Evolutionary conservation across 768 basidiomycete genomes (phyloP).

Genomic region (Kwoniella dejecticola): DNA sequence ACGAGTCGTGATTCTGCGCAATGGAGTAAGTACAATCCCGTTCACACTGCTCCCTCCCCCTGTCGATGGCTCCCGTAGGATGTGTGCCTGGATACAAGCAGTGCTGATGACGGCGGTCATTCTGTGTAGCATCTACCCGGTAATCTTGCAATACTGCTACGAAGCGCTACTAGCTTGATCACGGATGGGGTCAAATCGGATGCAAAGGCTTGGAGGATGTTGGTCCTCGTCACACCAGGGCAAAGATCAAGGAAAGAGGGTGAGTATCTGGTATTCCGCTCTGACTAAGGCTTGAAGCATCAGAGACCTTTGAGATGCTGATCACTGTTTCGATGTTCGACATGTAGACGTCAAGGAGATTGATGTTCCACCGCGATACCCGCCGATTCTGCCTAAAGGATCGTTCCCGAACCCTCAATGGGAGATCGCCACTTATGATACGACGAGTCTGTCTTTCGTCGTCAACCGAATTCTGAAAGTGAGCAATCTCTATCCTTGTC

Average conservation of each 20-base stretch:
- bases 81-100: no score
- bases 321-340: no score
- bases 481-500: conserved; percentile 15
- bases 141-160: conserved; percentile 72
- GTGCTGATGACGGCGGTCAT: neutral
- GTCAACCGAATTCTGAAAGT: conserved; percentile 75
- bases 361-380: conserved; percentile 79
- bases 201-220: conserved; percentile 63
- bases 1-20: conserved; percentile 77
- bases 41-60: no score
- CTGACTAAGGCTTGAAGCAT: neutral
- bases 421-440: conserved; percentile 66
- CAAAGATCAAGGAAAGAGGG: conserved; percentile 65
- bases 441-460: conserved; percentile 75
- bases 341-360: conserved; percentile 31
- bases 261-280: conserved; percentile 43
- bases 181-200: conserved; percentile 41
- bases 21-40: conserved; percentile 65
- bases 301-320: no score
- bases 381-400: conserved; percentile 60
- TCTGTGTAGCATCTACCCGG: conserved; percentile 68
- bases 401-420: conserved; percentile 65
- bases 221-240: conserved; percentile 69
- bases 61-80: no score
- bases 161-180: conserved; percentile 52